Evolutionary conservation across 371 early-diverging fungal species (phyloP).

Genomic region (Rhizopus sp.): DNA sequence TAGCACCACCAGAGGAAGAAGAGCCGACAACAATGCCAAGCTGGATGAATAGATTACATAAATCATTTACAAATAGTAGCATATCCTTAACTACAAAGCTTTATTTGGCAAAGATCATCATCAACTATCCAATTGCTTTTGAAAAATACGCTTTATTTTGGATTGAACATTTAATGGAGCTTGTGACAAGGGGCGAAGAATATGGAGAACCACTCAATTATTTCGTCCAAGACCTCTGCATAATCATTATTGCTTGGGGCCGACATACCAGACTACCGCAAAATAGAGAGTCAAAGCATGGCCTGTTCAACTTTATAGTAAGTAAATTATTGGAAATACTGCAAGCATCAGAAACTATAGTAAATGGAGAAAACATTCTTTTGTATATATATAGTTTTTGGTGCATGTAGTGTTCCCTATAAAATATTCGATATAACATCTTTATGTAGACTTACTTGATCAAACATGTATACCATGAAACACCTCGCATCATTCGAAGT

Average conservation of each 20-base stretch:
- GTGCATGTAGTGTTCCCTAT: too few relatives aligned
- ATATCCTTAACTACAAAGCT: slow-evolving; percentile 52
- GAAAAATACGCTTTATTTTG: slow-evolving; percentile 58
- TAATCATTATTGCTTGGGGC: slow-evolving; percentile 63
- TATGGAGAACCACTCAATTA: slow-evolving; percentile 74
- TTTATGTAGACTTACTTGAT: slow-evolving; percentile 52
- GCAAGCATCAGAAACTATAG: background rate
- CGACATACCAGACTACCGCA: slow-evolving; percentile 21
- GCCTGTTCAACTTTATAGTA: slow-evolving; percentile 45
- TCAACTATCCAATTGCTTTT: slow-evolving; percentile 64
- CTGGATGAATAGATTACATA: slow-evolving; percentile 67
- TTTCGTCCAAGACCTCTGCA: slow-evolving; percentile 65
- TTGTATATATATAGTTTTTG: background rate
- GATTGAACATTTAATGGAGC: slow-evolving; percentile 60
- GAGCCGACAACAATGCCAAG: slow-evolving; percentile 45
- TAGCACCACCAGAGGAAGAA: slow-evolving; percentile 35
- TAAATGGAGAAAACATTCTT: background rate
- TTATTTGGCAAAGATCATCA: slow-evolving; percentile 62
- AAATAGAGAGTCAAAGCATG: slow-evolving; percentile 39
- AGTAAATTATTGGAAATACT: background rate
- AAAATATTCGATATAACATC: background rate
- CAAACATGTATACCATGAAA: slow-evolving; percentile 48
- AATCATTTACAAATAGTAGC: slow-evolving; percentile 32
- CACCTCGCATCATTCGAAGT: slow-evolving; percentile 40
- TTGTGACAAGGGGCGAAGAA: slow-evolving; percentile 50